Evolutionary conservation across 2,329 filamentous ascomycete species (phyloP).

Genomic region (Fonsecaea erecta): DNA sequence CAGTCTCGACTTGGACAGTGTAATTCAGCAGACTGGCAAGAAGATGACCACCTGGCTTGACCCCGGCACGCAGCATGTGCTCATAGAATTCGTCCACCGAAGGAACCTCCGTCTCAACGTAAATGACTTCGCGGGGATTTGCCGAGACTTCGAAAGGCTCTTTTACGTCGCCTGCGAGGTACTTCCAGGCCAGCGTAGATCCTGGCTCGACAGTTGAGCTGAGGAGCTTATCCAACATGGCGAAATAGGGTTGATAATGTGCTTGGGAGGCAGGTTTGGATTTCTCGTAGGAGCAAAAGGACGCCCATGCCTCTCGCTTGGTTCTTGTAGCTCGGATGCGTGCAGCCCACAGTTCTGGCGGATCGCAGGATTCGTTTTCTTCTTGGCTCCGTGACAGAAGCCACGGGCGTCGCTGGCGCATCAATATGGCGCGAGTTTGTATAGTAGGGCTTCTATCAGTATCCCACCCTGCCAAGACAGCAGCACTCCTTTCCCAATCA

Average conservation of each 20-base stretch:
- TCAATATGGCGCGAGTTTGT: constrained; percentile 59
- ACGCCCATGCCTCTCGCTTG: constrained; percentile 67
- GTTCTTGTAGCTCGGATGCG: constrained; percentile 65
- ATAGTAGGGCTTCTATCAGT: constrained; percentile 66
- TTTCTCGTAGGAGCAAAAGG: constrained; percentile 62
- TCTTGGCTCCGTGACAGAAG: constrained; percentile 33
- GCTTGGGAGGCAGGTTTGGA: constrained; percentile 40
- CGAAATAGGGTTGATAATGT: constrained; percentile 49
- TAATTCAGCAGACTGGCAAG: constrained; percentile 57
- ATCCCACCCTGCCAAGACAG: constrained; percentile 66
- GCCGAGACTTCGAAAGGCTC: constrained; percentile 60
- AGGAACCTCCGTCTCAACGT: constrained; percentile 60
- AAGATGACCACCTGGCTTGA: constrained; percentile 51
- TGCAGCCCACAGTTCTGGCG: constrained; percentile 58
- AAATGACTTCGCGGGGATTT: constrained; percentile 62
- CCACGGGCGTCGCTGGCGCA: constrained; percentile 25
- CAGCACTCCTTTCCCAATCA: constrained; percentile 59
- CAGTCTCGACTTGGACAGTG: constrained; percentile 47
- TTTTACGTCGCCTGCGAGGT: constrained; percentile 58
- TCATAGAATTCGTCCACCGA: constrained; percentile 56
- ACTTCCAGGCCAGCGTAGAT: constrained; percentile 12
- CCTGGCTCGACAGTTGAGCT: constrained; percentile 41
- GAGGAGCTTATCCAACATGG: constrained; percentile 63
- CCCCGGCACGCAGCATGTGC: constrained; percentile 53
- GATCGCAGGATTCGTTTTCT: constrained; percentile 25